Base-by-base conservation (phyloP, 305 asterid genomes). In the Lippia alba region DNA sequence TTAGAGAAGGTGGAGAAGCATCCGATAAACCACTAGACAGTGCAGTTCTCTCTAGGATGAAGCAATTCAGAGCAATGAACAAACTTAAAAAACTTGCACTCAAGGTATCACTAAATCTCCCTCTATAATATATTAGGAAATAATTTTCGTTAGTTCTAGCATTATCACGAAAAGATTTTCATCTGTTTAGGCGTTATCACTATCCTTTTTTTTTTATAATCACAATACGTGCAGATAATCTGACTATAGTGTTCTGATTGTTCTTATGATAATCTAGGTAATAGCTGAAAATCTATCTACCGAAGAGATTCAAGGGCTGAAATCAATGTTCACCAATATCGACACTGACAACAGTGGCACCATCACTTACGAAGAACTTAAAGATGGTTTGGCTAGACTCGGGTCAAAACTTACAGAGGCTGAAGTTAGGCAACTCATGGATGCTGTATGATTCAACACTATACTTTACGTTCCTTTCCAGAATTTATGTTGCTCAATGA, bases 51-150 rank as follows among this genome's bases (percentile, higher is more conserved):
- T 77, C 94, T 3, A 84, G 97, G 79, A 86, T 91, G 95, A 89
- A 91, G 85, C 97, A 91, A 61, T 91, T 91, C 87, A 78, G 96
- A 79, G 96, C 97, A 18, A 91, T 91, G 97, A 91, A 91, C 88
- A 87, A 86, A 71, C 94, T 91, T 55, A 91, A 91, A 70, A 89
- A 91, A 78, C 89, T 91, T 12, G 97, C 97, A 15, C 81, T 91
- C 67, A 89, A 87, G 97, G 97, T 89, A 83, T 45, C 12, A 17
- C 49, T 61, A 9, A 4, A 11, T 69, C 32, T 61, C 34, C 14
- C 14, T n/a, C n/a, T n/a, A n/a, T n/a, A n/a, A n/a, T n/a, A n/a
- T n/a, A n/a, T n/a, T n/a, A 7, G 24, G 24, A 30, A 24, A 36
- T 36, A 7, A 36, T 36, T 36, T 36, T 36, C 9, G 9, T 36